These are phyloP conservation scores for Marvania coccoides DNA, from an alignment of 139 green algal genomes.

Conservation along the genomic window DNA sequence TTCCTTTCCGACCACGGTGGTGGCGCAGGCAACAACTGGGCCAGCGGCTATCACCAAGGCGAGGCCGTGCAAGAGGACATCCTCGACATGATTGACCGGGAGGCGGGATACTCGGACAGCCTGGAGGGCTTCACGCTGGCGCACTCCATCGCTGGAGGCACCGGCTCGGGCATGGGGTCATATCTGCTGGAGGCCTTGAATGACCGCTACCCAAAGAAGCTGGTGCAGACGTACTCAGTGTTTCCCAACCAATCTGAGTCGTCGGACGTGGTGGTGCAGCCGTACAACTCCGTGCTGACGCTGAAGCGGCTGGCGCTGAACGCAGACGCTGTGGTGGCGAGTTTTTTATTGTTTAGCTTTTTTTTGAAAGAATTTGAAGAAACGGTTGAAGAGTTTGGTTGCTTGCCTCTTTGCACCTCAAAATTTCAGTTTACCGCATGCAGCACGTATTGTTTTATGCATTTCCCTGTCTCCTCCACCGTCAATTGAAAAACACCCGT, in stretches of 20 bases:
- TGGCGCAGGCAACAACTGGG: constrained; percentile 99
- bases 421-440: constrained; percentile 87
- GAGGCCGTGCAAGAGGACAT: constrained; percentile 88
- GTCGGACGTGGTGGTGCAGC: constrained; percentile 96
- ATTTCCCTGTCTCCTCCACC: constrained; percentile 2
- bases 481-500: background rate
- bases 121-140: constrained; percentile 96
- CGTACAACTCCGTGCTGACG: constrained; percentile 98
- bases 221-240: constrained; percentile 92
- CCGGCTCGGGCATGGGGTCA: constrained; percentile 91
- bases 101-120: constrained; percentile 94
- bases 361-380: constrained; percentile 6
- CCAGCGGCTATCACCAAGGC: constrained; percentile 86
- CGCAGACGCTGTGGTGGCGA: constrained; percentile 76
- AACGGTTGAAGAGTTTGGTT: no score
- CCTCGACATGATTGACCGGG: constrained; percentile 98
- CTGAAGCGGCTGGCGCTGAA: constrained; percentile 94
- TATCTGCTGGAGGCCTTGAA: constrained; percentile 95
- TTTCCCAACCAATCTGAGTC: constrained; percentile 97
- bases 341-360: constrained; percentile 62
- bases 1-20: constrained; percentile 91
- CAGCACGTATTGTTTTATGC: constrained; percentile 64
- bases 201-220: constrained; percentile 92
- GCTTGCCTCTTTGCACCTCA: no score
- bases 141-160: constrained; percentile 97